These are phyloP conservation scores for Auricularia sp. DNA, from an alignment of 768 basidiomycete genomes.

Conservation along the genomic window DNA sequence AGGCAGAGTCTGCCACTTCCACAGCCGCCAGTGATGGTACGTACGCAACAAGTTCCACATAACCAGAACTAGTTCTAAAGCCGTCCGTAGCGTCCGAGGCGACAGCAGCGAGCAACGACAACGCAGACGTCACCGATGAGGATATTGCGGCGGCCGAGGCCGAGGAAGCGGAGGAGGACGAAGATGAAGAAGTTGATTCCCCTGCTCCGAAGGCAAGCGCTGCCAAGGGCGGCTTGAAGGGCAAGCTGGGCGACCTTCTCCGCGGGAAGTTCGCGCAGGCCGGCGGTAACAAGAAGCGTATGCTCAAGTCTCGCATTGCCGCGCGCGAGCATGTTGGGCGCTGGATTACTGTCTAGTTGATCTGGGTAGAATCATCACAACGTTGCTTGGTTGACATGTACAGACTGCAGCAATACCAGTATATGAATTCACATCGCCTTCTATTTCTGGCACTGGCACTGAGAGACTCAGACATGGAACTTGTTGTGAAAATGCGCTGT, in stretches of 20 bases:
- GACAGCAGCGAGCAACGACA: neutral
- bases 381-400: too few relatives aligned
- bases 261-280: neutral
- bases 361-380: too few relatives aligned
- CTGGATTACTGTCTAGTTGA: neutral
- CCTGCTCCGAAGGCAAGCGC: neutral
- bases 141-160: neutral
- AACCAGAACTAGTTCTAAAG: too few relatives aligned
- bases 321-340: neutral
- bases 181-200: neutral
- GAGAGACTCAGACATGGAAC: too few relatives aligned
- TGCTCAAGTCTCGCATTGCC: neutral
- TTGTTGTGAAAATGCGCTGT: too few relatives aligned
- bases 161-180: neutral
- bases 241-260: neutral
- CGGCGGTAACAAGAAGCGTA: neutral
- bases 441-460: too few relatives aligned
- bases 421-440: too few relatives aligned
- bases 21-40: neutral
- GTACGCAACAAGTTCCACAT: neutral
- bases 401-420: too few relatives aligned
- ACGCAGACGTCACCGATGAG: neutral
- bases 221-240: neutral
- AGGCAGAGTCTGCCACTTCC: slow-evolving; percentile 5
- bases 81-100: neutral